Base-by-base conservation (phyloP, 805 yeast genomes). In the Wickerhamomyces queroliae region DNA sequence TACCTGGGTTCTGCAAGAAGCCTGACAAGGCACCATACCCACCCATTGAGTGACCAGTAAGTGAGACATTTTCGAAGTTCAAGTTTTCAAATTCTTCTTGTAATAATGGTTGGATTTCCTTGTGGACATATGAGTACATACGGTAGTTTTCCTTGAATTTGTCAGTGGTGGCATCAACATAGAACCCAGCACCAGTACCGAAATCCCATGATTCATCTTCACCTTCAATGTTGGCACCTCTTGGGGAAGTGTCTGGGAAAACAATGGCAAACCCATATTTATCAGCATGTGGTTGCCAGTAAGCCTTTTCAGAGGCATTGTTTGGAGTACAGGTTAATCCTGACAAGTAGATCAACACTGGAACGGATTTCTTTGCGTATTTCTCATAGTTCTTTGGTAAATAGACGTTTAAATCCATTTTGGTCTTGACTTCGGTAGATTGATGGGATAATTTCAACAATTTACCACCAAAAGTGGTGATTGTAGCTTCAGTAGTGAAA, bases 11-110 rank as follows among this genome's bases (percentile, higher is more conserved):
- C 46, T 71, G 75, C 43, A 91, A 63, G 49, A 63, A 78, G n/a
- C 79, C 67, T 44, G 83, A 66, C 44, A 91, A 63, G 0, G 99
- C 95, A 41, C 98, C 99, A 58, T 76, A 87, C 1, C 99, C 99
- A 37, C 99, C 99, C 98, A 93, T 93, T 1, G 99, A 93, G 61
- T 93, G 98, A 33, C 99, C 99, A n/a, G 93, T 79, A 48, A 91
- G 77, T 17, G 91, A 75, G 37, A 80, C 72, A 30, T 74, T 80
- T 29, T 64, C 58, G 45, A 82, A 79, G 61, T 91, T 88, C 44
- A 91, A 65, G 11, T 52, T 49, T 24, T 46, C 36, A 40, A 59
- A 63, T 38, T 66, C 58, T 23, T 42, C 44, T 22, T 56, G 56
- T 12, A 72, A 60, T 48, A 87, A 65, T 22, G 62, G 63, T 19